Evolutionary conservation across 176 grass and related monocot genomes (phyloP), one percentile per base, ranked within the genome.

Genomic region (Typha latifolia): DNA sequence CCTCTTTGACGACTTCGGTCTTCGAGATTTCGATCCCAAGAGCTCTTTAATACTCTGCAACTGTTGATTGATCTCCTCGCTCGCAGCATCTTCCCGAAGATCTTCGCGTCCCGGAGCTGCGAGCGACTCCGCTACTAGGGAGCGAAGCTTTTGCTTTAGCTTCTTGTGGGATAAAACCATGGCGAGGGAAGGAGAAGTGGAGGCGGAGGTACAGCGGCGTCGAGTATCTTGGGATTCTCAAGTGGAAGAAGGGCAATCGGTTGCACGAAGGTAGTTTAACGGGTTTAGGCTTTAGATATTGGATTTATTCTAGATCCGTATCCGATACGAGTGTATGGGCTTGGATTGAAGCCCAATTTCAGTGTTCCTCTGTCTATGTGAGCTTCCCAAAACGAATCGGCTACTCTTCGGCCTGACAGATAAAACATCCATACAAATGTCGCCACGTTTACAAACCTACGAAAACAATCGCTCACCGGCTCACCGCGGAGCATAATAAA

Each of bases 111-210:
- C 21, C 55, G 19, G 13, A 29, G 27, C 27, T 4, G 5, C 47
- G 53, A 21, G 7, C 8, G 53, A 59, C 18, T n/a, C 73, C 5
- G 75, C 74, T 34, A 78, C 50, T 20, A 96, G 77, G 15, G 34
- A 49, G 18, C 59, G 72, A 18, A 91, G 62, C 85, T 82, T 91
- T 66, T 74, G 82, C 82, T 86, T 91, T 37, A 96, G 78, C 82
- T 91, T 96, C 78, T 91, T 89, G 32, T 87, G 85, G 13, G 82
- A 87, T 48, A 96, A 73, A 72, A 91, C 93, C 93, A 96, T 96
- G 48, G 51, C 61, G n/a, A 74, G 2, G 50, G 48, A 0, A 52
- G 26, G 24, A 18, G 47, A 63, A 2, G 16, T 22, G 64, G 61
- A n/a, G 61, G 67, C 51, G 62, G 29, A 59, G 75, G 69, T 43